phyloP scores from a whole-genome alignment of 129 eudicot species.

The Centrapalus pauciflorus region DNA sequence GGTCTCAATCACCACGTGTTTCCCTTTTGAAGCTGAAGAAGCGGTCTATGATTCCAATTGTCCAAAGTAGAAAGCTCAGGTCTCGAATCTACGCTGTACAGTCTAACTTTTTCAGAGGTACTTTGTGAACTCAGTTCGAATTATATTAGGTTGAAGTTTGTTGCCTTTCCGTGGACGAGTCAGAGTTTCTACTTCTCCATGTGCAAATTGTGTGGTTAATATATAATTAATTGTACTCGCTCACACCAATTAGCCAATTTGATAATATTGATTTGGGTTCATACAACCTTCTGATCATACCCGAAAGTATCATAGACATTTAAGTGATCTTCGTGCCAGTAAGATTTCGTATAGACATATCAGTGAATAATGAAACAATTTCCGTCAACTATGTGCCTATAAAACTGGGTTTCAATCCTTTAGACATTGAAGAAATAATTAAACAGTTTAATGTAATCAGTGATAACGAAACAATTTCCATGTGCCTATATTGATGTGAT shows the following conservation, averaged over 20 bases:
- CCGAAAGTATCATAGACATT: not conserved
- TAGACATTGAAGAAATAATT: too few relatives aligned
- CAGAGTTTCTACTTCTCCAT: not conserved
- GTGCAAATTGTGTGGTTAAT: not conserved
- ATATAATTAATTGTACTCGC: not conserved
- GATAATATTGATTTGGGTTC: not conserved
- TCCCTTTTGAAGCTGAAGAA: slow-evolving; percentile 32
- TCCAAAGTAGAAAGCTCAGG: slow-evolving; percentile 22
- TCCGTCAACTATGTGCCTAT: not conserved
- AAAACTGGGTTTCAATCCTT: not conserved
- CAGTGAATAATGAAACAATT: not conserved
- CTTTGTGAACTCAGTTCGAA: not conserved
- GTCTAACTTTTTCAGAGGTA: slow-evolving; percentile 63
- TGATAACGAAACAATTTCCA: not conserved
- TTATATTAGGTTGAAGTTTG: not conserved
- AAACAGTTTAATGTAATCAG: too few relatives aligned
- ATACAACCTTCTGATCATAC: not conserved
- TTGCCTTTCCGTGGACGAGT: not conserved
- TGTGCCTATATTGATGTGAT: not conserved
- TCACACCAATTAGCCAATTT: not conserved
- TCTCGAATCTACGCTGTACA: slow-evolving; percentile 51
- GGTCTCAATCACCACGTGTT: slow-evolving; percentile 31
- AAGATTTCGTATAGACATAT: not conserved
- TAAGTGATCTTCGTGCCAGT: too few relatives aligned
- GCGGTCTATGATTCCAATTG: slow-evolving; percentile 10